Conservation (phyloP, 2,329 filamentous ascomycete species). For the Helicocarpus griseus region DNA sequence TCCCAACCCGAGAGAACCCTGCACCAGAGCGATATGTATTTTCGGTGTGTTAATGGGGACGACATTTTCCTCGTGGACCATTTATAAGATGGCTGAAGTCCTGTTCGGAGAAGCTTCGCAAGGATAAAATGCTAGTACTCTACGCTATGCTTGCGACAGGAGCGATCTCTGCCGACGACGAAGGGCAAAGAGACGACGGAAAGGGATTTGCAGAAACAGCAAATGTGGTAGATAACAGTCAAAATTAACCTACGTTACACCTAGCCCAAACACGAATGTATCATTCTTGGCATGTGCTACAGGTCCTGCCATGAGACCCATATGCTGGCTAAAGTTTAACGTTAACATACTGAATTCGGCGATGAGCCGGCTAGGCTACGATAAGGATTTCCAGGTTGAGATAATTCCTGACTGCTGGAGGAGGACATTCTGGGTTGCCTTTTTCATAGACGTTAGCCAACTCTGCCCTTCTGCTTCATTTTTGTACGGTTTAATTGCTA, state of each 20-base stretch:
- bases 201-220: conserved; percentile 46
- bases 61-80: conserved; percentile 46
- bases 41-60: conserved; percentile 47
- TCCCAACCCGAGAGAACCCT: conserved; percentile 40
- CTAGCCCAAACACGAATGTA: conserved; percentile 56
- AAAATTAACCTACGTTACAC: conserved; percentile 49
- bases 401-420: conserved; percentile 58
- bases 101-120: conserved; percentile 38
- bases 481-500: neutral
- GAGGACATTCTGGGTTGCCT: conserved; percentile 63
- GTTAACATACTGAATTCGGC: conserved; percentile 44
- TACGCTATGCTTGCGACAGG: conserved; percentile 52
- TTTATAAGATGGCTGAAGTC: conserved; percentile 48
- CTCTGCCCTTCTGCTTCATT: neutral
- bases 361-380: conserved; percentile 30
- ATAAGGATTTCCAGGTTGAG: conserved; percentile 48
- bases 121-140: conserved; percentile 51
- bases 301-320: conserved; percentile 51
- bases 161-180: conserved; percentile 43
- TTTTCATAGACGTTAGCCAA: conserved; percentile 54
- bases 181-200: conserved; percentile 31
- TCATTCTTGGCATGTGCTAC: conserved; percentile 59
- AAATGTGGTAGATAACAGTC: conserved; percentile 43
- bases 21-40: conserved; percentile 47
- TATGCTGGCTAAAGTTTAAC: conserved; percentile 53